Conservation (phyloP, 1,139 yeast species). For the Suhomyces bribrorum region DNA sequence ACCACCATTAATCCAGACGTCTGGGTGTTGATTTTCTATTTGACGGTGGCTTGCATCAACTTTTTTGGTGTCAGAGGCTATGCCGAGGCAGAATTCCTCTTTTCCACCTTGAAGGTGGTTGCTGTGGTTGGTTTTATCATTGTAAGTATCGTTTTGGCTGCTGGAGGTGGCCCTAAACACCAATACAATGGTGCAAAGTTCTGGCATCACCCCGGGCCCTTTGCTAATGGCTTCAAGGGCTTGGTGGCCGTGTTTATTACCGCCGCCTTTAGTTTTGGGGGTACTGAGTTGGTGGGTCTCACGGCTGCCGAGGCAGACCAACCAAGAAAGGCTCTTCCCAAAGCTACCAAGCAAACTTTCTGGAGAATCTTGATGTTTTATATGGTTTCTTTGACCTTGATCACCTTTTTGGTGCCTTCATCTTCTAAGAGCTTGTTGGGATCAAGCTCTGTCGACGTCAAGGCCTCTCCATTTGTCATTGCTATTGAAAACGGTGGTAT, state of each 20-base stretch:
- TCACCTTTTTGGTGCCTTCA: conserved; percentile 38
- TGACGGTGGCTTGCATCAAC: conserved; percentile 31
- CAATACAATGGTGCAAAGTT: conserved; percentile 25
- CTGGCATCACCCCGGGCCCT: conserved; percentile 37
- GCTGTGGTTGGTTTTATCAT: conserved; percentile 36
- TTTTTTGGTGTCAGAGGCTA: conserved; percentile 38
- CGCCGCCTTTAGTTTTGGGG: conserved; percentile 60
- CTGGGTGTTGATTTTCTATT: conserved; percentile 33
- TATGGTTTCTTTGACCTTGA: conserved; percentile 33
- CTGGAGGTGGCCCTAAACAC: conserved; percentile 36
- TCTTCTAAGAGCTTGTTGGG: conserved; percentile 34
- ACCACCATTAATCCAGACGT: conserved; percentile 31
- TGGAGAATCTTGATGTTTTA: conserved; percentile 39
- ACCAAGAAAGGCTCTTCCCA: conserved; percentile 41
- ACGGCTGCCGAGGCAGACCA: conserved; percentile 46
- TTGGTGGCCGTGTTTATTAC: conserved; percentile 52
- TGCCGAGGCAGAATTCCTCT: conserved; percentile 38
- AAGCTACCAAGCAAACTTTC: conserved; percentile 42
- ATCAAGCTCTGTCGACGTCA: conserved; percentile 41
- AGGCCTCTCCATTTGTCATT: conserved; percentile 55
- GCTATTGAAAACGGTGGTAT: conserved; percentile 64
- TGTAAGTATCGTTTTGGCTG: conserved; percentile 31
- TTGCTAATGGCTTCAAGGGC: conserved; percentile 45
- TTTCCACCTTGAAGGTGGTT: conserved; percentile 32
- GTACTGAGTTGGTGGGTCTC: conserved; percentile 45